A percentile compares a stretch with the other conserved stretches of the same genome.
phyloP scores from a whole-genome alignment of 2,329 filamentous ascomycete species.

The Colletotrichum melonis region DNA sequence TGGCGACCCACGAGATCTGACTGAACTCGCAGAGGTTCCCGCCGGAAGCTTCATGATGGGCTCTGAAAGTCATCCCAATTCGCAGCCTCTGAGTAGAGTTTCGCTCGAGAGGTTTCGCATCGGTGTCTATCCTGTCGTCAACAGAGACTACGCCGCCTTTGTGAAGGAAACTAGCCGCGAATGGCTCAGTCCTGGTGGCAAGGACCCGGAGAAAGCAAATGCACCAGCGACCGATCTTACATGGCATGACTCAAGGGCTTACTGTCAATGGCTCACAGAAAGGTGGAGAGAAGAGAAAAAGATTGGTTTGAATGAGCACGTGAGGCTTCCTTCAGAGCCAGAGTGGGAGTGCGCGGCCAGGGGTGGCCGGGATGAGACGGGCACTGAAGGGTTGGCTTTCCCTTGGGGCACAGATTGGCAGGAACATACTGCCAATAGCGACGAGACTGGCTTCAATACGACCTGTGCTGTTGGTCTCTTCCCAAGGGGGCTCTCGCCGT shows the following conservation, averaged over 20 bases:
- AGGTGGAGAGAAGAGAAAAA: not conserved
- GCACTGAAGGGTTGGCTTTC: not conserved
- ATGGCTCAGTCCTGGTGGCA: conserved; percentile 1
- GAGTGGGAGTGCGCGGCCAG: conserved; percentile 18
- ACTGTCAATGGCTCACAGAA: conserved; percentile 14
- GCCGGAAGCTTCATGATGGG: conserved; percentile 17
- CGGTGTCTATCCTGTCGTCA: conserved; percentile 13
- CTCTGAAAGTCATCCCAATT: conserved; percentile 22
- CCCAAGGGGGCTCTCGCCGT: conserved; percentile 5
- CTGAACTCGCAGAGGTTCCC: not conserved
- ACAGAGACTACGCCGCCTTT: conserved; percentile 4
- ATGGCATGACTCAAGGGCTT: conserved; percentile 11
- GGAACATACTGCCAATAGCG: not conserved
- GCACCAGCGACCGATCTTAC: conserved; percentile 24
- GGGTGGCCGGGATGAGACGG: not conserved
- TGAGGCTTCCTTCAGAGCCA: conserved; percentile 11
- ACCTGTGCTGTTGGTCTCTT: conserved; percentile 15
- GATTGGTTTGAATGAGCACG: not conserved
- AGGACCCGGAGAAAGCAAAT: not conserved
- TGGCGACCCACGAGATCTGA: conserved; percentile 18
- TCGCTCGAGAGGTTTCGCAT: not conserved
- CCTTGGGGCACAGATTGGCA: conserved; percentile 7
- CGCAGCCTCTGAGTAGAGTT: not conserved
- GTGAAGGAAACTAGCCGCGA: not conserved
- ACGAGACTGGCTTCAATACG: not conserved